Percentiles rank a stretch among this genome's conserved stretches.
Conservation (phyloP, 768 basidiomycete genomes). For the Rubroboletus satanas region DNA sequence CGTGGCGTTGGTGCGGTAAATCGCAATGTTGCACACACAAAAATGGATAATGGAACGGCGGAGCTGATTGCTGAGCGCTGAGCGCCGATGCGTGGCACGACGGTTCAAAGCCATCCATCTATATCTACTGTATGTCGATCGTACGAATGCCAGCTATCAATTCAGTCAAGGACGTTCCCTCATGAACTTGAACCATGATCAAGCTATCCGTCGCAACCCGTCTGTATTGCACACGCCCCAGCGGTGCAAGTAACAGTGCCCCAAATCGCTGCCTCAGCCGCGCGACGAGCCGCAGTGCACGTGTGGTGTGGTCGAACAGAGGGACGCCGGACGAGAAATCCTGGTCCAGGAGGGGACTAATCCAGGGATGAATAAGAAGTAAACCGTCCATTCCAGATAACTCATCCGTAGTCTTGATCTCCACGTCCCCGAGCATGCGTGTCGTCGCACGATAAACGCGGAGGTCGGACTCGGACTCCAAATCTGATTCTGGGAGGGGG, state of each 20-base stretch:
- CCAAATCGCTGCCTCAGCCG: background rate
- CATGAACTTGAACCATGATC: background rate
- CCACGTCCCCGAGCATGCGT: background rate
- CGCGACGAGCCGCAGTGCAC: background rate
- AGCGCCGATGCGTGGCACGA: too few species aligned
- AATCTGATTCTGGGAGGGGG: background rate
- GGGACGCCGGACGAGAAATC: background rate
- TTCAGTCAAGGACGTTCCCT: background rate
- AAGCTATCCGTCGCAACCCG: background rate
- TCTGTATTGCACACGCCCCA: background rate
- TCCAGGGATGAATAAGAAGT: background rate
- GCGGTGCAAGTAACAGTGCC: background rate
- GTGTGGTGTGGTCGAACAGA: background rate
- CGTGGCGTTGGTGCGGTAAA: background rate
- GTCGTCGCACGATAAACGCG: background rate
- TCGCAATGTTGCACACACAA: too few species aligned
- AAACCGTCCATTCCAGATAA: background rate
- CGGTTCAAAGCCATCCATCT: background rate
- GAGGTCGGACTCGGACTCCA: too few species aligned
- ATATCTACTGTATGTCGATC: background rate
- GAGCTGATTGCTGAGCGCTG: too few species aligned
- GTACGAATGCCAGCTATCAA: background rate
- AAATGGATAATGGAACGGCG: too few species aligned
- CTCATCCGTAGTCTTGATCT: background rate
- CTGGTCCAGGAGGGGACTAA: background rate